Evolutionary conservation across 2,329 filamentous ascomycete species (phyloP).

Genomic region (Penicillium sp.): DNA sequence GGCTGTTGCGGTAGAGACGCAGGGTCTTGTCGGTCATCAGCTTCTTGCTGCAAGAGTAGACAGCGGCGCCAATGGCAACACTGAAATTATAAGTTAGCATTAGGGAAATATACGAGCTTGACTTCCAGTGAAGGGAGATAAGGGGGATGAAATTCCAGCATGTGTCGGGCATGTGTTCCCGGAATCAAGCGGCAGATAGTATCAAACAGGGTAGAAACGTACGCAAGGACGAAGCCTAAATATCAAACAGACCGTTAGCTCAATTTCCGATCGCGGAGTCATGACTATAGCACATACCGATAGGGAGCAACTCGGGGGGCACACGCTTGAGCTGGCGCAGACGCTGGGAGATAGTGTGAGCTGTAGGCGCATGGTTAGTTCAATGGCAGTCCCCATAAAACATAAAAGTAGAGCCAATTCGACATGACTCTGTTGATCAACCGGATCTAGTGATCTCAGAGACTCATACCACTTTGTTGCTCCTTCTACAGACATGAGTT

Average conservation of each 20-base stretch:
- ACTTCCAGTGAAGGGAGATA: conserved; percentile 19
- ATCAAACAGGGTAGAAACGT: conserved; percentile 47
- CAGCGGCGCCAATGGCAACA: conserved; percentile 70
- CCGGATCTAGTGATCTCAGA: conserved; percentile 5
- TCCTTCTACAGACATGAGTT: conserved; percentile 57
- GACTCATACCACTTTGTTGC: conserved; percentile 59
- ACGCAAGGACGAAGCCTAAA: conserved; percentile 79
- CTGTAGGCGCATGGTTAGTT: conserved; percentile 51
- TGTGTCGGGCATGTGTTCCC: conserved; percentile 11
- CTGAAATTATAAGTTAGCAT: conserved; percentile 40
- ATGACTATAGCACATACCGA: conserved; percentile 63
- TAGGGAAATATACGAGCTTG: neutral
- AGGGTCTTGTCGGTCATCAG: conserved; percentile 88
- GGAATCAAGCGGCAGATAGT: conserved; percentile 12
- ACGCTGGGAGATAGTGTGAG: conserved; percentile 95
- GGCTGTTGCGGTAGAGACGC: conserved; percentile 73
- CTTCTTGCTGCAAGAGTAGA: conserved; percentile 81
- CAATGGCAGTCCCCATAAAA: conserved; percentile 5
- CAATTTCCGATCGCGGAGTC: conserved; percentile 4
- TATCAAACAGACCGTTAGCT: conserved; percentile 28
- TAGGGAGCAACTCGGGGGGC: conserved; percentile 89
- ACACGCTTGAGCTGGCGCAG: conserved; percentile 85
- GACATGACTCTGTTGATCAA: conserved; percentile 8
- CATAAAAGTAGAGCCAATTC: neutral
- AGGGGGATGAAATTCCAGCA: conserved; percentile 18